Conservation (phyloP, 2,329 filamentous ascomycete genomes). For the Pyrenophora teres region DNA sequence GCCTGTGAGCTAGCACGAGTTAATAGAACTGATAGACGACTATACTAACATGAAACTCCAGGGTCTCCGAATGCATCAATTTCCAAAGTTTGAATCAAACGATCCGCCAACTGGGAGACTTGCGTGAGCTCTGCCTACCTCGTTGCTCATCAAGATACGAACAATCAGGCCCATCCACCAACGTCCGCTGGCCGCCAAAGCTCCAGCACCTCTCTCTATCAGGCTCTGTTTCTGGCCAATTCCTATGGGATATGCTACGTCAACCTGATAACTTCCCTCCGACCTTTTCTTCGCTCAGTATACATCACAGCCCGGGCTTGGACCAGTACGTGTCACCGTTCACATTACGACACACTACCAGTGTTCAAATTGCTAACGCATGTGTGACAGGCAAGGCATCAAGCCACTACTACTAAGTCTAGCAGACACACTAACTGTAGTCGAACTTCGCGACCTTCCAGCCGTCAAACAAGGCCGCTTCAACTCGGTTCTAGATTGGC, state of each 20-base stretch:
- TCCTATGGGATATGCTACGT: constrained; percentile 47
- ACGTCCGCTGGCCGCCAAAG: constrained; percentile 51
- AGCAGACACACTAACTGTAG: constrained; percentile 30
- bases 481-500: constrained; percentile 49
- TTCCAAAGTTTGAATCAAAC: constrained; percentile 58
- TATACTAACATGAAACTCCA: background rate
- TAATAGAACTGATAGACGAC: background rate
- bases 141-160: constrained; percentile 43
- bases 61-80: constrained; percentile 56
- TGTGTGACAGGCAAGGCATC: constrained; percentile 30
- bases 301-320: constrained; percentile 52
- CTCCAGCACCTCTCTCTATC: constrained; percentile 50
- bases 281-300: constrained; percentile 33
- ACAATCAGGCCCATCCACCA: constrained; percentile 21
- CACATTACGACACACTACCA: background rate
- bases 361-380: background rate
- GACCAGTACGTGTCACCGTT: constrained; percentile 24
- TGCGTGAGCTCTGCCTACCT: constrained; percentile 55
- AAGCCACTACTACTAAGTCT: constrained; percentile 38
- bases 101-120: constrained; percentile 51
- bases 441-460: constrained; percentile 51
- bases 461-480: constrained; percentile 46
- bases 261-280: constrained; percentile 40
- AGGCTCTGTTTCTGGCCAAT: constrained; percentile 51
- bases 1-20: constrained; percentile 35